Percentiles rank a stretch among this genome's conserved stretches.
phyloP scores from a whole-genome alignment of 140 eudicot species.

The Bidens hawaiensis region DNA sequence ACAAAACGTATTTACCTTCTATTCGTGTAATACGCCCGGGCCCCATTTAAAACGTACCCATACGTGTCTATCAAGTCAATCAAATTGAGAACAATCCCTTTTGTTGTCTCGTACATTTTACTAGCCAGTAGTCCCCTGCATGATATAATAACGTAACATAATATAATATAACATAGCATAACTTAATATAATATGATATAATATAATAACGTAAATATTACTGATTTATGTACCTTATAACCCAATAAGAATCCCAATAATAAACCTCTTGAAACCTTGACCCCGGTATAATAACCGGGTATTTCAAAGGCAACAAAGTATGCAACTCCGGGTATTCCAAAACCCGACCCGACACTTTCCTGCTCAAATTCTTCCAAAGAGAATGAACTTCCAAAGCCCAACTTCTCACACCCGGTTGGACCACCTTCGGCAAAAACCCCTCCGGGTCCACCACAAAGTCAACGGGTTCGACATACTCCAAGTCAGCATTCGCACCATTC shows the following conservation, averaged over 20 bases:
- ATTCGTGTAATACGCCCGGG: slow-evolving; percentile 83
- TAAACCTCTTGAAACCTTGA: slow-evolving; percentile 90
- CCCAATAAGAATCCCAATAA: slow-evolving; percentile 98
- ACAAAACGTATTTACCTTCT: slow-evolving; percentile 44
- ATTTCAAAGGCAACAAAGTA: slow-evolving; percentile 61
- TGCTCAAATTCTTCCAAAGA: slow-evolving; percentile 81
- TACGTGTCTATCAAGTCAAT: slow-evolving; percentile 54
- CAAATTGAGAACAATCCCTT: slow-evolving; percentile 79
- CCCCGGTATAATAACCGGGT: slow-evolving; percentile 84
- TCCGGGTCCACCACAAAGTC: slow-evolving; percentile 69
- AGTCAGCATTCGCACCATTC: slow-evolving; percentile 51
- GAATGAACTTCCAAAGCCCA: slow-evolving; percentile 87
- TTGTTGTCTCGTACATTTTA: slow-evolving; percentile 88
- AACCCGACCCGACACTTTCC: slow-evolving; percentile 63
- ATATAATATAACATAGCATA: neutral
- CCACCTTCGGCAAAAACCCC: slow-evolving; percentile 61
- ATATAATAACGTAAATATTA: neutral
- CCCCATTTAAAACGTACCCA: slow-evolving; percentile 90
- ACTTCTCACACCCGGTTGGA: slow-evolving; percentile 47
- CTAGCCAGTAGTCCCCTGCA: slow-evolving; percentile 84
- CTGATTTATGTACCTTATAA: slow-evolving; percentile 51
- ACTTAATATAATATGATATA: neutral
- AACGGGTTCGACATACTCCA: slow-evolving; percentile 57
- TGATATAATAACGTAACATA: neutral
- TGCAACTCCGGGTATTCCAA: slow-evolving; percentile 49